Conservation (phyloP, 345 rosid genomes). For the Syzygium aromaticum region DNA sequence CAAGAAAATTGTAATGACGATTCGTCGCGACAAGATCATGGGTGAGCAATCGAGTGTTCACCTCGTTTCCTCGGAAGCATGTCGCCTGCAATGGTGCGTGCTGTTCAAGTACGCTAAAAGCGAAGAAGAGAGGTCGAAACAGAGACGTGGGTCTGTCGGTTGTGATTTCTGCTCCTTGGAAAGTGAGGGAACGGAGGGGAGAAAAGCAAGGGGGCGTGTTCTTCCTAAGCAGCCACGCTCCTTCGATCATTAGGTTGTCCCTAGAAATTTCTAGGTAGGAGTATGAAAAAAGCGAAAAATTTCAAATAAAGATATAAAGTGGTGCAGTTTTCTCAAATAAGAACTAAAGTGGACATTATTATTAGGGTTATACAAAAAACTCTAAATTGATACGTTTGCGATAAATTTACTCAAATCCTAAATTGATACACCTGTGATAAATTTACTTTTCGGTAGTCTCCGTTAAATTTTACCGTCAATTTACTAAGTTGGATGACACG, state of each 20-base stretch:
- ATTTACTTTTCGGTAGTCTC: no score
- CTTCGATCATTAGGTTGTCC: neutral
- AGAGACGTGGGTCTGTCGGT: neutral
- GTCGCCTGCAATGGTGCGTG: neutral
- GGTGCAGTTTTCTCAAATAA: no score
- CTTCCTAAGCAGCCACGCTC: neutral
- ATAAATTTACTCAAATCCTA: no score
- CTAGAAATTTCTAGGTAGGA: neutral
- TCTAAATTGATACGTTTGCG: no score
- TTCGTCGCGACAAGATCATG: neutral
- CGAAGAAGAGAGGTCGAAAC: neutral
- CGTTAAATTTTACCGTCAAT: no score
- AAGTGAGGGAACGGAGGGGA: neutral
- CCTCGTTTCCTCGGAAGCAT: conserved; percentile 2
- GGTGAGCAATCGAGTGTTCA: neutral
- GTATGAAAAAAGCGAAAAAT: neutral
- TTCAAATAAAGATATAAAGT: neutral
- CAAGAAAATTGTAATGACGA: neutral
- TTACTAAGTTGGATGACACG: no score
- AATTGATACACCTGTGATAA: no score
- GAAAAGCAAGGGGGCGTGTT: neutral
- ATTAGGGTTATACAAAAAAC: no score
- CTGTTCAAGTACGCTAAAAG: neutral
- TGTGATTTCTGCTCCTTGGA: neutral
- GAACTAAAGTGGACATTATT: no score